These are phyloP conservation scores for Hsuehochloa calcarea DNA, from an alignment of 176 grass and related monocot species.

Conservation along the genomic window DNA sequence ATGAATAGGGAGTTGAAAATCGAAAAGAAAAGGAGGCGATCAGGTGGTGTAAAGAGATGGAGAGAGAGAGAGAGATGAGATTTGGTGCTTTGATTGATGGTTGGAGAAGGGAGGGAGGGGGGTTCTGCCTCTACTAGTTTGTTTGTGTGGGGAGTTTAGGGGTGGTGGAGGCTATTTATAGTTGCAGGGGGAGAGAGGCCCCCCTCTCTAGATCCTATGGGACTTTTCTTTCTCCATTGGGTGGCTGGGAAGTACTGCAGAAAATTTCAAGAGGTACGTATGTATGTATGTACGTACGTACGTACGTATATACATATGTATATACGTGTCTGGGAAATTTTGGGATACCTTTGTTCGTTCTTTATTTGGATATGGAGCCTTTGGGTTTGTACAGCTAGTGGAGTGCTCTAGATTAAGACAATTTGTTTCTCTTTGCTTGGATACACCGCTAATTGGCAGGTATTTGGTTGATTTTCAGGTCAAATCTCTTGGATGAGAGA, in stretches of 20 bases:
- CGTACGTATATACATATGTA: no score
- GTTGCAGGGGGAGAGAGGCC: not conserved
- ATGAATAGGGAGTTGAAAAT: not conserved
- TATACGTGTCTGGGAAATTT: not conserved
- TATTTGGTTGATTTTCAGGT: no score
- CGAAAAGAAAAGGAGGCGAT: not conserved
- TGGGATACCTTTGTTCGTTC: not conserved
- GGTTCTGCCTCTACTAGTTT: not conserved
- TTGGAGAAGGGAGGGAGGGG: not conserved
- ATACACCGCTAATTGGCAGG: no score
- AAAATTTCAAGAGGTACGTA: not conserved
- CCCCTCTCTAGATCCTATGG: not conserved
- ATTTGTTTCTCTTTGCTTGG: not conserved
- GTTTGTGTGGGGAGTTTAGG: not conserved
- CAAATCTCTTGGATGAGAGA: not conserved
- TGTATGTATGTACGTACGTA: no score
- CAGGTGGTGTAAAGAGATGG: not conserved
- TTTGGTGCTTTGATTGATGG: not conserved
- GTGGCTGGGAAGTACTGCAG: not conserved
- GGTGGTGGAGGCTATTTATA: constrained; percentile 39
- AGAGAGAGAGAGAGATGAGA: not conserved
- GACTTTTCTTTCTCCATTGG: constrained; percentile 5
- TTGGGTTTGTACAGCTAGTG: not conserved
- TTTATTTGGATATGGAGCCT: not conserved
- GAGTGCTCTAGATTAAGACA: not conserved